phyloP scores from a whole-genome alignment of 2,329 filamentous ascomycete species.

The Ceratocystis albifundus region DNA sequence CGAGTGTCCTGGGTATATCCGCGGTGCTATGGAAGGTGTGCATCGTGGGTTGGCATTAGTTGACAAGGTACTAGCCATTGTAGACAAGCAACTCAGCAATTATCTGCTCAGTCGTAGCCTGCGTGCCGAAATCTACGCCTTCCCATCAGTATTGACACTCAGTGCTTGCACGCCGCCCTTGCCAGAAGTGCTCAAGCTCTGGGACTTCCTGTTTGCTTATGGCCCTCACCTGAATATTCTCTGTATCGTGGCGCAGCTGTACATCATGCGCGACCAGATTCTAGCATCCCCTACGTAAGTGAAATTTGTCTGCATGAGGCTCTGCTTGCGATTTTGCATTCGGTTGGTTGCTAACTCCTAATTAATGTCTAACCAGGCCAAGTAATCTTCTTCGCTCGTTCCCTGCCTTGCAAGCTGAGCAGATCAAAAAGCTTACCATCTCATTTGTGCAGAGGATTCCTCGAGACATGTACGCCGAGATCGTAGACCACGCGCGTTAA shows the following conservation, averaged over 20 bases:
- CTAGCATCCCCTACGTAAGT: conserved; percentile 69
- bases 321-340: too few relatives aligned
- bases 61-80: conserved; percentile 81
- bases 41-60: conserved; percentile 84
- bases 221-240: conserved; percentile 89
- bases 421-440: conserved; percentile 74
- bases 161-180: conserved; percentile 92
- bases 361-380: conserved; percentile 45
- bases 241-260: conserved; percentile 89
- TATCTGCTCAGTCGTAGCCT: conserved; percentile 80
- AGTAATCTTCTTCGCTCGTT: conserved; percentile 86
- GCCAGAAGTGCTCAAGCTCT: conserved; percentile 82
- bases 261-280: conserved; percentile 75
- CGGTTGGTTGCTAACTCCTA: too few relatives aligned
- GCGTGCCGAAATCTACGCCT: conserved; percentile 89
- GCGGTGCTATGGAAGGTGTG: conserved; percentile 93
- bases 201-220: conserved; percentile 96
- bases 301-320: too few relatives aligned
- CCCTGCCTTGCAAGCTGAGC: conserved; percentile 68
- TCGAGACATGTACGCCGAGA: conserved; percentile 77
- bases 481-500: conserved; percentile 73
- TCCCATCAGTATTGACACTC: conserved; percentile 85
- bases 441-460: conserved; percentile 83
- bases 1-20: conserved; percentile 87
- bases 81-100: conserved; percentile 74